Evolutionary conservation across 2,329 filamentous ascomycete genomes (phyloP), one percentile per base, ranked within the genome.

Genomic region (Sporothrix luriei): DNA sequence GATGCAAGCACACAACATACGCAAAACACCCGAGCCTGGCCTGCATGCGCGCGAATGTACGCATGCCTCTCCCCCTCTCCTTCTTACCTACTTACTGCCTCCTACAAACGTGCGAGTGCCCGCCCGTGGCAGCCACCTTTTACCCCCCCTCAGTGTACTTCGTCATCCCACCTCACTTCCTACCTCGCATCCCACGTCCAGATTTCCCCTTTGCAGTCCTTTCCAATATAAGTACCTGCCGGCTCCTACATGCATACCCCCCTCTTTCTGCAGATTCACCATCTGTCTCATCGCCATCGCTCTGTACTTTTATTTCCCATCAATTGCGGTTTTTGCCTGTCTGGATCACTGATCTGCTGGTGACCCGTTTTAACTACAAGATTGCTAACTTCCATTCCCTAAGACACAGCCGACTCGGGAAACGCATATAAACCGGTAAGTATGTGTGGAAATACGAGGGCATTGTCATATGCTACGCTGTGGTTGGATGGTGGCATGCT

Each of bases 351-450:
- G 54, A 26, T 19, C n/a, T 40, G 7, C 29, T 57, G 19, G 40
- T 43, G 54, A 19, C 29, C 29, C 29, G 9, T 40, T 19, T 57
- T 40, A 29, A 40, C 7, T 40, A 4, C 3, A 40, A 29, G 51
- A 33, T 52, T 68, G 57, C 71, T 72, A 68, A 72, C 55, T 5
- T 13, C 4, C 13, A 7, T 4, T 29, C 24, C 29, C 26, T 54
- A 26, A 21, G 16, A 46, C 79, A 76, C 79, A 88, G 86, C 86
- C 78, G 86, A 88, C 76, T 83, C 84, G 75, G 84, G 84, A 79
- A 85, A 88, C 76, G 88, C 81, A 73, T 88, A 88, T 79, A 85
- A 86, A 78, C 84, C 85, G 76, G 86, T 85, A 80, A 85, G 84
- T 84, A 73, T 70, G 26, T 19, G 26, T 19, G 29, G 33, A 51